Percentiles rank a stretch among this genome's conserved stretches.
These are phyloP conservation scores for Funneliformis geosporum DNA, from an alignment of 192 early-diverging fungal species.

Conservation along the genomic window DNA sequence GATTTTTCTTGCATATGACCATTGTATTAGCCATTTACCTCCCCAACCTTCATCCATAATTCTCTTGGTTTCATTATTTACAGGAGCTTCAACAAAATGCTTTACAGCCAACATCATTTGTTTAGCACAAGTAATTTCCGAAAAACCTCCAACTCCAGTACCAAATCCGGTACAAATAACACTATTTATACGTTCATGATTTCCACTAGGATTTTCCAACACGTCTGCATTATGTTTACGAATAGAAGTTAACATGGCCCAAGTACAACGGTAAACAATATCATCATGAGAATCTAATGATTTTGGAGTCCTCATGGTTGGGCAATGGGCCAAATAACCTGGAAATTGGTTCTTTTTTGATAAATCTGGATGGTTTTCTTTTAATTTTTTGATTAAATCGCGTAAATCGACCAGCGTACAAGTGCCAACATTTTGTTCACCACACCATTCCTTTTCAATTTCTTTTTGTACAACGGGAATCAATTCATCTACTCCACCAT, in stretches of 20 bases:
- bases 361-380: background rate
- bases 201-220: background rate
- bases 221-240: conserved; percentile 20
- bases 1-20: background rate
- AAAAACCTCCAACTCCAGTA: conserved; percentile 26
- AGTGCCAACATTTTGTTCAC: conserved; percentile 37
- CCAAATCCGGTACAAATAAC: conserved; percentile 34
- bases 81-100: conserved; percentile 27
- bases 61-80: background rate
- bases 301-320: conserved; percentile 34
- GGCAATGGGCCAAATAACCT: conserved; percentile 29
- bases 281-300: conserved; percentile 15
- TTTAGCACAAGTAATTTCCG: conserved; percentile 25
- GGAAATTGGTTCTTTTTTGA: background rate
- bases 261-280: conserved; percentile 34
- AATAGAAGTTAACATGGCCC: conserved; percentile 31
- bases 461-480: conserved; percentile 30
- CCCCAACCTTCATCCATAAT: background rate
- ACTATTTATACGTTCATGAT: conserved; percentile 28
- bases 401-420: conserved; percentile 31
- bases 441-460: conserved; percentile 31
- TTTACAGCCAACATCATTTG: conserved; percentile 35
- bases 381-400: conserved; percentile 4
- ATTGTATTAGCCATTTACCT: background rate
- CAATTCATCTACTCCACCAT: conserved; percentile 22